These are phyloP conservation scores for Clavispora vitiphila DNA, from an alignment of 805 yeast species.

Conservation along the genomic window DNA sequence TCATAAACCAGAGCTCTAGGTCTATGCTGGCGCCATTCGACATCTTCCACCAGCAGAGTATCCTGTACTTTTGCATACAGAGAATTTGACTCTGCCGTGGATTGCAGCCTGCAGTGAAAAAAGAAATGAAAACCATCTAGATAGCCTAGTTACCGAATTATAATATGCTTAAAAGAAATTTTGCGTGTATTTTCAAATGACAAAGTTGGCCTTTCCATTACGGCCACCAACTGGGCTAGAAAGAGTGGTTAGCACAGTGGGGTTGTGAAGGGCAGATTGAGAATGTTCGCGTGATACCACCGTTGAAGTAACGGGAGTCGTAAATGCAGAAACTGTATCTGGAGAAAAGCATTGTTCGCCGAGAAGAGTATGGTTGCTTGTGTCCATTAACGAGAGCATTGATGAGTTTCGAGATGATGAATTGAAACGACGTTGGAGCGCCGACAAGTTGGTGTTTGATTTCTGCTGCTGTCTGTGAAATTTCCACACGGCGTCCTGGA, in stretches of 20 bases:
- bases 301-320: constrained; percentile 14
- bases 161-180: neutral
- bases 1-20: neutral
- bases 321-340: constrained; percentile 13
- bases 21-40: neutral
- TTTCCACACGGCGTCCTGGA: constrained; percentile 13
- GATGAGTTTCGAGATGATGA: constrained; percentile 1
- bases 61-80: neutral
- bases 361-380: constrained; percentile 5
- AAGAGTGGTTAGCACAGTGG: neutral
- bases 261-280: neutral
- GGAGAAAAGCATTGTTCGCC: constrained; percentile 16
- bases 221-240: neutral
- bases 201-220: constrained; percentile 5
- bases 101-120: neutral
- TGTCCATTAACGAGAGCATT: constrained; percentile 4
- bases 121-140: neutral
- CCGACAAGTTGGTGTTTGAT: neutral
- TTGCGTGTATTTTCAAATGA: constrained; percentile 1
- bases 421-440: neutral
- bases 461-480: constrained; percentile 5
- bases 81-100: neutral
- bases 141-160: neutral
- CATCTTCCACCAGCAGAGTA: neutral
- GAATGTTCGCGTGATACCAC: constrained; percentile 12